Conservation (phyloP, 805 yeast species). For the Candida chauliodis region DNA sequence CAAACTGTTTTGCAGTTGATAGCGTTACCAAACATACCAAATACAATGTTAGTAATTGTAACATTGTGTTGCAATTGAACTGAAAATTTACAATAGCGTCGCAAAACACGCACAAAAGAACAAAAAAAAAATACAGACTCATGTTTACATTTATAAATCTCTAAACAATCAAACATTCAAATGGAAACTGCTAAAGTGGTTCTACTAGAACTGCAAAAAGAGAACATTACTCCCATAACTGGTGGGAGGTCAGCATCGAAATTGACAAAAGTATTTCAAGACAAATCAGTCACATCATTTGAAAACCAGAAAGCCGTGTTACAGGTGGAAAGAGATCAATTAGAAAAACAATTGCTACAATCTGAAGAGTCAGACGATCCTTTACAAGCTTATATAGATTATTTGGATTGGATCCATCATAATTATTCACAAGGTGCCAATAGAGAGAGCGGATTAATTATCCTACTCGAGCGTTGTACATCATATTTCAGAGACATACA, state of each 20-base stretch:
- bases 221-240: conserved; percentile 63
- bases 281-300: conserved; percentile 4
- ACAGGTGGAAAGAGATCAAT: conserved; percentile 35
- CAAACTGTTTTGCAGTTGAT: not conserved
- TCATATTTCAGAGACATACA: conserved; percentile 59
- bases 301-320: conserved; percentile 23
- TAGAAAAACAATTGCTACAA: conserved; percentile 48
- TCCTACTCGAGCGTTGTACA: conserved; percentile 68
- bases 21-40: conserved; percentile 2
- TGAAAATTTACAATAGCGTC: not conserved
- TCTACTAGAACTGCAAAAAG: conserved; percentile 54
- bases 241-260: conserved; percentile 69
- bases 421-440: conserved; percentile 60
- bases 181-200: conserved; percentile 11
- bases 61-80: not conserved
- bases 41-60: too few relatives aligned
- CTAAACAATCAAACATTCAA: not conserved
- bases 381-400: conserved; percentile 67
- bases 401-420: conserved; percentile 67
- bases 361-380: conserved; percentile 79
- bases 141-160: conserved; percentile 5
- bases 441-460: conserved; percentile 62
- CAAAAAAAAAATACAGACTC: not conserved
- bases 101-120: not conserved
- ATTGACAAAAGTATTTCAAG: conserved; percentile 43